Evolutionary conservation across 2,329 filamentous ascomycete species (phyloP), one percentile per base, ranked within the genome.

Genomic region (Tolypocladium sp.): DNA sequence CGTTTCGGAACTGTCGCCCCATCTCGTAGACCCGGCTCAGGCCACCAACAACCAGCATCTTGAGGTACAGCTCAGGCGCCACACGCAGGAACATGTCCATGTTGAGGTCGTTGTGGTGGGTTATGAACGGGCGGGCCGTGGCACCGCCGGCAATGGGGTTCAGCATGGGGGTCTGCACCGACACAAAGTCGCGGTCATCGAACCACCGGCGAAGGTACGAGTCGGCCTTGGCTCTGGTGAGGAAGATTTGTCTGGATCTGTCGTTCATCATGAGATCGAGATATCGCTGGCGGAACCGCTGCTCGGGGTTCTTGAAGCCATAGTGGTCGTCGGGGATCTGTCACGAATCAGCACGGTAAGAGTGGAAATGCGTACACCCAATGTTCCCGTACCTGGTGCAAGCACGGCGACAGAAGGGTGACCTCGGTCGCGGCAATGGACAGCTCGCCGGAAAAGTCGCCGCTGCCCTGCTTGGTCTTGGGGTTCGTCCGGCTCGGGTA

Each of bases 191-290:
- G 58, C 88, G 83, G 66, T 88, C 84, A 68, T 97, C 90, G 67
- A 99, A 91, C 81, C 88, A 99, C 68, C 85, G 83, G 66, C 94
- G 90, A 65, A 99, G 89, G 72, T 91, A 97, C 62, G 84, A 86
- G 71, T 96, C 85, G 69, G 97, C 92, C 83, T 91, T 92, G 69
- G 91, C 86, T 58, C 94, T 85, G 44, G 90, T 92, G 68, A 91
- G 82, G 74, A 97, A 90, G 60, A 92, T 89, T 61, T 95, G 84
- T 58, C 92, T 86, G 53, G 89, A 91, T 63, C 82, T 82, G 70
- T 96, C 90, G 77, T 99, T 97, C 88, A 97, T 96, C 76, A 99
- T 94, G 67, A 99, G 80, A 74, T 99, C 94, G 57, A 99, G 85
- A 74, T 96, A 96, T 61, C 93, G 85, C 79, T 96, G 90, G 68